Evolutionary conservation across 345 rosid species (phyloP).

Genomic region (Erucastrum elatum): DNA sequence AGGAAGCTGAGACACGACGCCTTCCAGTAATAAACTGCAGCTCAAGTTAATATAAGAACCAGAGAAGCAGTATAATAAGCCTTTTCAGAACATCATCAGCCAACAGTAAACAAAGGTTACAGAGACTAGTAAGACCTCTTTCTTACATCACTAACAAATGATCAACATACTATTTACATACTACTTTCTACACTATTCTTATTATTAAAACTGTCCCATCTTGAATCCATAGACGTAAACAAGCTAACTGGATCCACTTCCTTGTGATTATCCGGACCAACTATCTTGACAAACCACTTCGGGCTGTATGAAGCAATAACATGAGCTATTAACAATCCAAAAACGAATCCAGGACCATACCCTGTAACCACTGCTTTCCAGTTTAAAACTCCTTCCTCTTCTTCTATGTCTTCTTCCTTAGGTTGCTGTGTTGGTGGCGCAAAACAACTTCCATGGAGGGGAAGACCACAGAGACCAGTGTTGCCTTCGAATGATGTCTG

Average conservation of each 20-base stretch:
- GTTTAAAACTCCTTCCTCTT: slow-evolving; percentile 16
- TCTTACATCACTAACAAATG: background rate
- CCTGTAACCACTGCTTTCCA: slow-evolving; percentile 23
- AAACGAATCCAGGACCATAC: slow-evolving; percentile 15
- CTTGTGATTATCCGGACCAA: slow-evolving; percentile 9
- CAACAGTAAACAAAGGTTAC: background rate
- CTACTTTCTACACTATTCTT: background rate
- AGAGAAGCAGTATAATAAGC: background rate
- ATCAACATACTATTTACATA: slow-evolving; percentile 6
- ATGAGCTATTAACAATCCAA: slow-evolving; percentile 5
- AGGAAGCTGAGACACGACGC: background rate
- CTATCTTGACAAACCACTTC: slow-evolving; percentile 10
- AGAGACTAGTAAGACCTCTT: background rate
- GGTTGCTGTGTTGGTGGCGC: background rate
- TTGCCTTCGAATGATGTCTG: background rate
- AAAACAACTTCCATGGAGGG: background rate
- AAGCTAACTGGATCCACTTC: slow-evolving; percentile 17
- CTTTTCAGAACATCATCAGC: background rate
- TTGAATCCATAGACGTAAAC: slow-evolving; percentile 31
- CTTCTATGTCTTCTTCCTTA: slow-evolving; percentile 6
- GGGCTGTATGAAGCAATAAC: slow-evolving; percentile 6
- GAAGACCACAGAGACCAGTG: background rate
- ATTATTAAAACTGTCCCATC: slow-evolving; percentile 18
- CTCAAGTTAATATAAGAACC: background rate
- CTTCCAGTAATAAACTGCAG: too few relatives aligned